Conservation (phyloP, 306 rosid genomes). For the Lablab purpureus region DNA sequence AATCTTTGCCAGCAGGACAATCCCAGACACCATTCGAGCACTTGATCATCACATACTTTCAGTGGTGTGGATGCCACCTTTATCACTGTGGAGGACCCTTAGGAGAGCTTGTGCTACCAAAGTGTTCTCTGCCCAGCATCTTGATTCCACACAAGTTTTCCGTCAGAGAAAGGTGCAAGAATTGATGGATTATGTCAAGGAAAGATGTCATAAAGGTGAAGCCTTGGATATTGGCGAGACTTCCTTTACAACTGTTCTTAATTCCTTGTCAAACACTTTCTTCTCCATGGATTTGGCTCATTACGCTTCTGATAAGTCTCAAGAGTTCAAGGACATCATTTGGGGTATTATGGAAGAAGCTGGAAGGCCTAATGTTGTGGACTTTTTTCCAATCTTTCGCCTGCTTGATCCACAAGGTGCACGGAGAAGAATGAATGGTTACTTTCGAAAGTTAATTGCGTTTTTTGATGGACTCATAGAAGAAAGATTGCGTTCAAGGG, state of each 20-base stretch:
- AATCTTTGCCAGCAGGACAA: neutral
- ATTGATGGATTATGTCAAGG: conserved; percentile 3
- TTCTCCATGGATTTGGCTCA: conserved; percentile 45
- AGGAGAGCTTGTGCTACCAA: conserved; percentile 32
- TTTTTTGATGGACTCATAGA: conserved; percentile 26
- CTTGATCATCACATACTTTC: conserved; percentile 22
- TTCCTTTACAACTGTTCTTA: conserved; percentile 35
- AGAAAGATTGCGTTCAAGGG: conserved; percentile 29
- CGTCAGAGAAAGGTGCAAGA: conserved; percentile 38
- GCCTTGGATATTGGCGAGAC: conserved; percentile 49
- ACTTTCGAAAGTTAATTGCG: neutral
- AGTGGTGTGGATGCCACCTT: neutral
- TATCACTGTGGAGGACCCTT: conserved; percentile 33
- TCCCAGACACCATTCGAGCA: neutral
- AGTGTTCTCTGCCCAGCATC: conserved; percentile 33
- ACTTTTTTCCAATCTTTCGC: conserved; percentile 47
- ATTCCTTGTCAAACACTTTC: conserved; percentile 49
- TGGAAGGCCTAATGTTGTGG: conserved; percentile 52
- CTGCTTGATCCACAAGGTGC: conserved; percentile 46
- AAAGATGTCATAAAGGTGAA: conserved; percentile 30
- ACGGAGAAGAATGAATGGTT: neutral
- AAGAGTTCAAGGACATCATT: conserved; percentile 41
- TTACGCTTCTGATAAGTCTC: neutral
- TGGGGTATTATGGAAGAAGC: conserved; percentile 35
- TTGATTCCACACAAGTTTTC: conserved; percentile 17